Percentiles rank a stretch among this genome's conserved stretches.
Evolutionary conservation across 768 basidiomycete species (phyloP).

Genomic region (Tylopilus subfusipes): DNA sequence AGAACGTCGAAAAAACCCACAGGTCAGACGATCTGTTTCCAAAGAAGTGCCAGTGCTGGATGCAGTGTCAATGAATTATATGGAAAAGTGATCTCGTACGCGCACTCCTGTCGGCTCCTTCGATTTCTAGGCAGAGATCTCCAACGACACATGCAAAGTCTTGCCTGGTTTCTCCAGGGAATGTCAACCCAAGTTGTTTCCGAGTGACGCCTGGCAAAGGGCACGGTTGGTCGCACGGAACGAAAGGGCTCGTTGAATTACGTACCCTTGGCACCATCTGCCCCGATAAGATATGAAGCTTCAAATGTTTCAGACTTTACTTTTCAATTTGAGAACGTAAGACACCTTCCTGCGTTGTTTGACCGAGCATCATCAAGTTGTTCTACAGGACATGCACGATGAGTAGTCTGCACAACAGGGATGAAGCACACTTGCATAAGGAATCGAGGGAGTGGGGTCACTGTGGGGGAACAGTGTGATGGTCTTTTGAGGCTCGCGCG

Average conservation of each 20-base stretch:
- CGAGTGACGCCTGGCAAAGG: slow-evolving; percentile 31
- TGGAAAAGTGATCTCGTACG: not conserved
- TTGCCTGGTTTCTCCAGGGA: slow-evolving; percentile 38
- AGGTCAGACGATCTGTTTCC: slow-evolving; percentile 4
- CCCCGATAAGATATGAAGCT: slow-evolving; percentile 38
- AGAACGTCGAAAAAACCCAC: not conserved
- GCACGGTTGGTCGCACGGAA: not conserved
- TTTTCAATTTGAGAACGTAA: slow-evolving; percentile 18
- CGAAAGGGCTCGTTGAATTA: not conserved
- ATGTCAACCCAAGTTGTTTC: slow-evolving; percentile 39
- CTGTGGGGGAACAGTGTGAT: not conserved
- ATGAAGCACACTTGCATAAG: slow-evolving; percentile 20
- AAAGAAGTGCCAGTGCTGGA: slow-evolving; percentile 25
- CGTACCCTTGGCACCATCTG: slow-evolving; percentile 39
- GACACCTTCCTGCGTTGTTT: slow-evolving; percentile 30
- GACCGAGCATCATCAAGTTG: slow-evolving; percentile 18
- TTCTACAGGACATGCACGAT: slow-evolving; percentile 1
- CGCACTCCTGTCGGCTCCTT: slow-evolving; percentile 31
- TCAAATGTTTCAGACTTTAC: slow-evolving; percentile 25
- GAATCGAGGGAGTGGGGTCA: slow-evolving; percentile 25
- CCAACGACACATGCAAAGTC: slow-evolving; percentile 29
- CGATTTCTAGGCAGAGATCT: slow-evolving; percentile 33
- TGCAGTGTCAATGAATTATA: not conserved
- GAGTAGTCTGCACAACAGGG: not conserved
- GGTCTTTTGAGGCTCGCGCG: slow-evolving; percentile 15